A percentile compares a stretch with the other conserved stretches of the same genome.
Conservation (phyloP, 208 protist species). For the Crithidia expoeki region DNA sequence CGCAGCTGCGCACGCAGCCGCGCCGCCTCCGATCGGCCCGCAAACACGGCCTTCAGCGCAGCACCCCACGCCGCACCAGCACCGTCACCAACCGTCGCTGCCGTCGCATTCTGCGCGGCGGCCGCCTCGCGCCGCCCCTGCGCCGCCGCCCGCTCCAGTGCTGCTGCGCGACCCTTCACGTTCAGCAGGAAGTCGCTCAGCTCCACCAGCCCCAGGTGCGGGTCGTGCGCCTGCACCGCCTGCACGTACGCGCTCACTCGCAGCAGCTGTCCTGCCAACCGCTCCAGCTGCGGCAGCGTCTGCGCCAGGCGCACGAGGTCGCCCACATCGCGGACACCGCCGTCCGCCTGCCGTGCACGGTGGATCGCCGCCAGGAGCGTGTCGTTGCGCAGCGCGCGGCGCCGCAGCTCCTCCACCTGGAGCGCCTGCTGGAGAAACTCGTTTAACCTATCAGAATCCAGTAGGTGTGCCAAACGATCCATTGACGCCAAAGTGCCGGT, state of each 20-base stretch:
- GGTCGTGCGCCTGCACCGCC: slow-evolving; percentile 30
- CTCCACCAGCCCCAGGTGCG: slow-evolving; percentile 19
- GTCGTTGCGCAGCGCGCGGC: slow-evolving; percentile 14
- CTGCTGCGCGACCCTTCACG: slow-evolving; percentile 16
- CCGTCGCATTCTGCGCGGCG: not conserved
- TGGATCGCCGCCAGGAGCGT: slow-evolving; percentile 23
- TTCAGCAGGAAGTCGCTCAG: slow-evolving; percentile 35
- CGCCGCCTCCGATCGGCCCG: no score
- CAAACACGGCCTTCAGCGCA: no score
- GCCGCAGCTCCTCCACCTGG: slow-evolving; percentile 13
- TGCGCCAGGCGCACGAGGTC: slow-evolving; percentile 17
- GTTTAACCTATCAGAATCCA: not conserved
- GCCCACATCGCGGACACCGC: not conserved
- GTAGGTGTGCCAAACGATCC: not conserved
- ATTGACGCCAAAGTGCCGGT: not conserved
- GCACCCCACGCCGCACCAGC: no score
- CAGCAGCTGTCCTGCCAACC: slow-evolving; percentile 16
- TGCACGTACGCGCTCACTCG: slow-evolving; percentile 22
- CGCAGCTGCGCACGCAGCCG: no score
- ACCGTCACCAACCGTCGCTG: no score
- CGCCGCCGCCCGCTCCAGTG: slow-evolving; percentile 29
- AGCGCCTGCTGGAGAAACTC: slow-evolving; percentile 18
- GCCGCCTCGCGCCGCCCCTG: slow-evolving; percentile 6
- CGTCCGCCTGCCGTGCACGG: not conserved
- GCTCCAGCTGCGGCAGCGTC: slow-evolving; percentile 29